Percentiles rank a stretch among this genome's conserved stretches.
These are phyloP conservation scores for Secale cereale DNA, from an alignment of 176 grass and related monocot species.

Conservation along the genomic window DNA sequence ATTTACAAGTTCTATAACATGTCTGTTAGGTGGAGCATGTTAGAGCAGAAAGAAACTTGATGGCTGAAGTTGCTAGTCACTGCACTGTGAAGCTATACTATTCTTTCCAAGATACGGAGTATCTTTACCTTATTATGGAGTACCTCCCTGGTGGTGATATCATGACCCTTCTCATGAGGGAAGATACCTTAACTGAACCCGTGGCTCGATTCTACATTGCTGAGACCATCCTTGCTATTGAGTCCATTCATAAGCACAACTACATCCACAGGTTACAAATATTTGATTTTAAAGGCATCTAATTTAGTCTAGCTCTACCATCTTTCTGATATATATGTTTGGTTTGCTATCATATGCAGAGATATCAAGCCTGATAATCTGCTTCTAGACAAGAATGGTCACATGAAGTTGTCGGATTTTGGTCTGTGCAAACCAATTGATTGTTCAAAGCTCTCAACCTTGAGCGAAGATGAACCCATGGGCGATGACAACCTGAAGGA, in stretches of 20 bases:
- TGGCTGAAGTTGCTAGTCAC: slow-evolving; percentile 95
- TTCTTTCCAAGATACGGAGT: slow-evolving; percentile 94
- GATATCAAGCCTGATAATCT: slow-evolving; percentile 99
- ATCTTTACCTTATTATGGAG: slow-evolving; percentile 96
- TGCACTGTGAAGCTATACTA: slow-evolving; percentile 97
- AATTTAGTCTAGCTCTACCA: background rate
- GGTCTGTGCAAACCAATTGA: slow-evolving; percentile 97
- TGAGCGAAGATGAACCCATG: slow-evolving; percentile 97
- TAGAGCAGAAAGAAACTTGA: slow-evolving; percentile 97
- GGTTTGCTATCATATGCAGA: slow-evolving; percentile 54
- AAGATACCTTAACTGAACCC: slow-evolving; percentile 91
- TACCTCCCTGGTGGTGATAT: slow-evolving; percentile 97
- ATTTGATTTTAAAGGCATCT: slow-evolving; percentile 30
- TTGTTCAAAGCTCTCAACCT: slow-evolving; percentile 83
- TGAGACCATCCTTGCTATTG: slow-evolving; percentile 90
- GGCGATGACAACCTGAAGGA: slow-evolving; percentile 73
- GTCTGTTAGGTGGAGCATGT: slow-evolving; percentile 91
- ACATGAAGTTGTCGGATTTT: slow-evolving; percentile 99
- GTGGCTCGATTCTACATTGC: slow-evolving; percentile 94
- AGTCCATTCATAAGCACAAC: slow-evolving; percentile 98
- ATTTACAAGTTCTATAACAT: slow-evolving; percentile 20
- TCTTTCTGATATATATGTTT: slow-evolving; percentile 30
- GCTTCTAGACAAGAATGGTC: slow-evolving; percentile 87
- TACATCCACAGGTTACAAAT: slow-evolving; percentile 89
- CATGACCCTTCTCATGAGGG: slow-evolving; percentile 96